Conservation (phyloP, 2,329 filamentous ascomycete species). For the Didymella lethalis region DNA sequence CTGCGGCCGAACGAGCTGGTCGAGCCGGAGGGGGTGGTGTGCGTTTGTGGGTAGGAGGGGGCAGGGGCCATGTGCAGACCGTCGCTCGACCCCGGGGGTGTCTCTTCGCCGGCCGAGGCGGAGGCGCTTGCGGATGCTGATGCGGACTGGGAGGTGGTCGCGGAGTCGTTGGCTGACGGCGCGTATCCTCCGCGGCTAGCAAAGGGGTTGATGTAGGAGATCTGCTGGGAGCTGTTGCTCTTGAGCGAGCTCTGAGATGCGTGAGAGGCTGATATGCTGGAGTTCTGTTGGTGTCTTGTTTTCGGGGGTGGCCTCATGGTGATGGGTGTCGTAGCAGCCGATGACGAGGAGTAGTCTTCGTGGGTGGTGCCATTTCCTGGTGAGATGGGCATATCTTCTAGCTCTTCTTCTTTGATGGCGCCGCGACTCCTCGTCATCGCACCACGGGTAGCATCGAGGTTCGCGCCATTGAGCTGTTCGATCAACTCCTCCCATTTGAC, state of each 20-base stretch:
- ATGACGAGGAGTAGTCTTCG: constrained; percentile 42
- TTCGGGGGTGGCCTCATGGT: constrained; percentile 44
- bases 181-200: constrained; percentile 32
- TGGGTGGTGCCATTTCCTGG: constrained; percentile 34
- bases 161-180: constrained; percentile 36
- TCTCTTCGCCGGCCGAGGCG: constrained; percentile 46
- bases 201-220: constrained; percentile 39
- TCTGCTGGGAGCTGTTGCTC: constrained; percentile 38
- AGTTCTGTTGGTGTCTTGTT: constrained; percentile 41
- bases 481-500: constrained; percentile 63
- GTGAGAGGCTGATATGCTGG: constrained; percentile 45
- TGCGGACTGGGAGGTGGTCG: constrained; percentile 37
- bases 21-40: constrained; percentile 35
- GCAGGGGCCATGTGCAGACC: constrained; percentile 46
- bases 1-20: constrained; percentile 31
- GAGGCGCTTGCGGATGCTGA: constrained; percentile 44
- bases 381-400: constrained; percentile 35
- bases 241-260: constrained; percentile 45
- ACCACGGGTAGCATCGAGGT: constrained; percentile 42
- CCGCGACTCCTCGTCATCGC: constrained; percentile 44
- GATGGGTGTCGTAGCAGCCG: constrained; percentile 45
- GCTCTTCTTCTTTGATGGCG: constrained; percentile 38
- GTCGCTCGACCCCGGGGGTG: constrained; percentile 48
- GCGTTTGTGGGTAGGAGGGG: constrained; percentile 42
- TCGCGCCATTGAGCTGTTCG: constrained; percentile 54